Percentiles rank a stretch among this genome's conserved stretches.
phyloP scores from a whole-genome alignment of 805 yeast species.

The Ogataea methanolica region DNA sequence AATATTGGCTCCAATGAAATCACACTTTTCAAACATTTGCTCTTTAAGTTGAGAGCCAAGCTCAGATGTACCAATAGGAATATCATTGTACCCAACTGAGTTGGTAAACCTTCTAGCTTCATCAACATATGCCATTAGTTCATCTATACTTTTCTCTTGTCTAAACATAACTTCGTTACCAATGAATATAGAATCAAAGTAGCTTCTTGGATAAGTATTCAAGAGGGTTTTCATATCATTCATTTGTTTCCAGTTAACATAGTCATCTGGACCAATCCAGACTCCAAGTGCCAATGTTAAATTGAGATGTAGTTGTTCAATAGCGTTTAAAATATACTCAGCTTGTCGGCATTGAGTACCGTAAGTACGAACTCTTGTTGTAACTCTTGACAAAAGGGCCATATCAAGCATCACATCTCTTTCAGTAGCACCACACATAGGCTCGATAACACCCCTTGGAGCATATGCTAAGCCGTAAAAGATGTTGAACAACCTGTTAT shows the following conservation, averaged over 20 bases:
- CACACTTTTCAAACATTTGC: conserved; percentile 40
- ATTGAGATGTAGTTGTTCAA: conserved; percentile 44
- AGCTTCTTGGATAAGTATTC: conserved; percentile 36
- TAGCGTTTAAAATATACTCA: conserved; percentile 46
- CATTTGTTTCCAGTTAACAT: conserved; percentile 43
- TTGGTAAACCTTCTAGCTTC: conserved; percentile 36
- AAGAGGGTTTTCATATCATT: conserved; percentile 39
- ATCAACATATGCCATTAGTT: conserved; percentile 38
- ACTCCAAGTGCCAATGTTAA: conserved; percentile 59
- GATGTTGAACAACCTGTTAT: conserved; percentile 28
- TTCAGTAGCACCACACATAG: conserved; percentile 45
- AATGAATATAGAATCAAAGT: conserved; percentile 48
- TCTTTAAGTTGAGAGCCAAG: conserved; percentile 43
- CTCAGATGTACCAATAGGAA: conserved; percentile 64
- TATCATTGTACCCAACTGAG: conserved; percentile 29
- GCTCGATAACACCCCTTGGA: conserved; percentile 46
- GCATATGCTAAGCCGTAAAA: conserved; percentile 61
- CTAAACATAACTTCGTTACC: conserved; percentile 64
- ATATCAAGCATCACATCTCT: conserved; percentile 53
- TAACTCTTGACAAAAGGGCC: conserved; percentile 52
- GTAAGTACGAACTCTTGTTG: conserved; percentile 51
- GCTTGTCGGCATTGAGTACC: conserved; percentile 63
- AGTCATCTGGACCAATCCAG: conserved; percentile 49
- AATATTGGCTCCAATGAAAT: conserved; percentile 56
- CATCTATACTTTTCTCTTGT: conserved; percentile 37